Evolutionary conservation across 306 rosid genomes (phyloP), one percentile per base, ranked within the genome.

Genomic region (Macrotyloma uniflorum): DNA sequence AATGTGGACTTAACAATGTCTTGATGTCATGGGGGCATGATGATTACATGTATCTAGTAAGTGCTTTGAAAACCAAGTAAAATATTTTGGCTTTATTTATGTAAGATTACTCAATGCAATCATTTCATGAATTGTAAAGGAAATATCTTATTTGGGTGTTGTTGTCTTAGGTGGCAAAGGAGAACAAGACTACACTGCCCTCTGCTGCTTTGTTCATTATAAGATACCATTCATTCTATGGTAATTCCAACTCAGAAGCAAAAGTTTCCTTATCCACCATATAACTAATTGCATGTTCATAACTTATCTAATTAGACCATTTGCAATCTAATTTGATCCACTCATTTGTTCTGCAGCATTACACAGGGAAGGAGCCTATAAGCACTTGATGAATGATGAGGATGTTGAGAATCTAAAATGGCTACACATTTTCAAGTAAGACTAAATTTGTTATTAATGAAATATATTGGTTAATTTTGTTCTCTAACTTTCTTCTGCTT

Each of bases 11-110:
- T 19, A 58, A 86, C 86, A 93, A 88, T 30, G 93, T 91, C 11
- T 30, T 91, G 89, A 91, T 91, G 97, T 93, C 98, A 15, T 93
- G 95, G 97, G 98, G 98, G 53, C 97, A 93, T 18, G 98, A 90
- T 75, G 98, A 93, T 69, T 93, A 93, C 77, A 91, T 93, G 98
- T 91, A 91, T 61, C 76, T 93, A 80, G 98, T 91, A 89, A 57
- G 70, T 20, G 63, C 57, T 38, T 49, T 15, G 3, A 55, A 75
- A 75, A n/a, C 65, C 19, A 54, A 42, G 2, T 54, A 61, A 55
- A 16, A 24, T 5, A 1, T 33, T 6, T 23, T 46, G 20, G 4
- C 5, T 55, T 57, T 14, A 24, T 22, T 23, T 58, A 76, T 22
- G 46, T 19, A 7, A 5, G 40, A 45, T 46, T 46, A 53, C 53